Evolutionary conservation across 2,329 filamentous ascomycete genomes (phyloP), one percentile per base, ranked within the genome.

Genomic region (Xylariaceae sp.): DNA sequence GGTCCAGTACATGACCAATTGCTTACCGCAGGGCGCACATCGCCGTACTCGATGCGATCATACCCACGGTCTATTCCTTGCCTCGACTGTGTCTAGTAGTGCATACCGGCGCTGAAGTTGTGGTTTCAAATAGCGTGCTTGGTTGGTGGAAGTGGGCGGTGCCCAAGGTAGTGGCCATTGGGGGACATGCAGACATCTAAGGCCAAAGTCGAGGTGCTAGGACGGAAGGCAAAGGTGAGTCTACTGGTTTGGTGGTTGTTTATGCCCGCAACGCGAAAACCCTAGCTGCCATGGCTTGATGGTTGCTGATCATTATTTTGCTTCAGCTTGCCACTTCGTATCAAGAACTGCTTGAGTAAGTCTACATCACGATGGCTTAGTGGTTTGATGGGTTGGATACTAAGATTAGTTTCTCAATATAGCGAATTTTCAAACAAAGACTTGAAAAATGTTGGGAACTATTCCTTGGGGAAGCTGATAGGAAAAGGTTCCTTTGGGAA

Each of bases 401-500:
- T 59, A 51, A 55, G 33, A 51, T 36, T 3, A 29, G 27, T 30
- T n/a, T 24, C 45, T 39, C 45, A 30, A 37, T 21, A 20, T 72
- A 97, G 91, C 78, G 93, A 97, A 76, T 99, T 99, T 78, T 88
- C 91, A 56, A 91, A 90, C 65, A 89, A 88, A 71, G 93, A 99
- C 62, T 84, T 99, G 63, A 88, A 89, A 67, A 91, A 87, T 49
- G 94, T 99, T 57, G 94, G 94, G 64, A 97, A 97, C 77, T 99
- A 99, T 74, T 87, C 87, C 29, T 82, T 99, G 52, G 94, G 94
- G 39, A 87, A 87, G 55, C 80, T 99, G 53, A 96, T 99, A 70
- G 94, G 94, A 63, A 99, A 97, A 71, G 94, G 94, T 53, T 97
- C 92, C 60, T 99, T 99, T 74, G 94, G 94, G 67, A 97, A 97